Percentiles rank a stretch among this genome's conserved stretches.
Conservation (phyloP, 1,284 basidiomycete species). For the Leccinum ponderosum region DNA sequence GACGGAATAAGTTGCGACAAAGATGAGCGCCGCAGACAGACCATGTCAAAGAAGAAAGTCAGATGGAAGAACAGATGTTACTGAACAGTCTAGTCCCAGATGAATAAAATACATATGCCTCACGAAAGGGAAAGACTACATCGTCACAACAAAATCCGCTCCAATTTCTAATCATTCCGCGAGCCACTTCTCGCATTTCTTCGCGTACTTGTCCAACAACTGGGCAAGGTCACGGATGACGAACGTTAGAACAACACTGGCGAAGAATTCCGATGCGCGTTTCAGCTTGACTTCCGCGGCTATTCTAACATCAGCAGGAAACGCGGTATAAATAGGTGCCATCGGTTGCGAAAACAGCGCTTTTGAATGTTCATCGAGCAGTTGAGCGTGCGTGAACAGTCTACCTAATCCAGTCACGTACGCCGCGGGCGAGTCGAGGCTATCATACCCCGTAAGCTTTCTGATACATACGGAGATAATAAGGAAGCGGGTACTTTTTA, state of each 20-base stretch:
- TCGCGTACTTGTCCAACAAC: constrained; percentile 89
- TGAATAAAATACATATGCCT: constrained; percentile 41
- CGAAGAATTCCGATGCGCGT: constrained; percentile 88
- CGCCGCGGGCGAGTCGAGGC: constrained; percentile 83
- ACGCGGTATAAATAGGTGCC: constrained; percentile 69
- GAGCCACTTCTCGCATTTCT: constrained; percentile 88
- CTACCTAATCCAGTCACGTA: constrained; percentile 82
- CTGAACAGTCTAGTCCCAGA: constrained; percentile 38
- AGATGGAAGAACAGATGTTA: constrained; percentile 32
- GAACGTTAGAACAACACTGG: constrained; percentile 87
- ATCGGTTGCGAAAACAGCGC: constrained; percentile 65
- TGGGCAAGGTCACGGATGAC: constrained; percentile 84
- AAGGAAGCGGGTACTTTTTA: constrained; percentile 68
- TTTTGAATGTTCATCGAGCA: constrained; percentile 86
- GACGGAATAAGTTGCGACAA: constrained; percentile 11
- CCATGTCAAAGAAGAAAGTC: constrained; percentile 16
- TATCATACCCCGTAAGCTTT: constrained; percentile 35
- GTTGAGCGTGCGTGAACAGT: constrained; percentile 75
- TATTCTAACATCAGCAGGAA: constrained; percentile 62
- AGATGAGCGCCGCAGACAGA: constrained; percentile 13
- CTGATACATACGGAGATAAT: constrained; percentile 7
- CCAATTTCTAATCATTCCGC: constrained; percentile 54
- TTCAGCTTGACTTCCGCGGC: constrained; percentile 76
- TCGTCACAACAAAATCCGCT: constrained; percentile 30
- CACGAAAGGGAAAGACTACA: constrained; percentile 28